Percentiles rank a stretch among this genome's conserved stretches.
Evolutionary conservation across 2,329 filamentous ascomycete species (phyloP).

Genomic region (Erysiphe pulchra): DNA sequence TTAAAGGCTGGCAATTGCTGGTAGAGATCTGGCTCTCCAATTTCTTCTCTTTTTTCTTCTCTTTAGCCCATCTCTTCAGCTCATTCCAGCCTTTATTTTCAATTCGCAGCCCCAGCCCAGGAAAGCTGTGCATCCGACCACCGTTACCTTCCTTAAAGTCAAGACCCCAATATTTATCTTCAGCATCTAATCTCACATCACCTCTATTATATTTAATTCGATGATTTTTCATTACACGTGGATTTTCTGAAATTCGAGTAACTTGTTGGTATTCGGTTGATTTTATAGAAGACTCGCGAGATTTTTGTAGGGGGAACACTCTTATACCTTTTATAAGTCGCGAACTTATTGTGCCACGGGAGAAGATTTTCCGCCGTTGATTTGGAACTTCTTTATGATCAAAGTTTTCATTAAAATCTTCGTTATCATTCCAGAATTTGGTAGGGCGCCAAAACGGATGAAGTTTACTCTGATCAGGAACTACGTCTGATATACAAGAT

Average conservation of each 20-base stretch:
- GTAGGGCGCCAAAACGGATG: conserved; percentile 37
- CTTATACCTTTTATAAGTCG: not conserved
- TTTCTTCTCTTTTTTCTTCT: too few relatives aligned
- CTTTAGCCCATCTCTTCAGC: not conserved
- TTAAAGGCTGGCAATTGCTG: too few relatives aligned
- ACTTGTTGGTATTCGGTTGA: not conserved
- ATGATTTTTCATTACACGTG: not conserved
- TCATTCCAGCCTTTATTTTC: not conserved
- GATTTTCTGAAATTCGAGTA: not conserved
- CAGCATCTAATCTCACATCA: not conserved
- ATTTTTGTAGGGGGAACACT: not conserved
- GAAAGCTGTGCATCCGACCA: not conserved
- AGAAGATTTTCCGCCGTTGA: not conserved
- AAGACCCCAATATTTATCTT: not conserved
- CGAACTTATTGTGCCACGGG: not conserved
- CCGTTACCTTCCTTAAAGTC: not conserved
- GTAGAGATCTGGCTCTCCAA: too few relatives aligned
- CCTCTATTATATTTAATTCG: not conserved
- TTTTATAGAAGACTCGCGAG: not conserved
- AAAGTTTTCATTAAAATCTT: conserved; percentile 9
- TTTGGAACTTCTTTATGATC: not conserved
- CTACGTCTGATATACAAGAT: conserved; percentile 21
- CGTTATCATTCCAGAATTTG: conserved; percentile 17
- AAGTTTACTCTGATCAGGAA: conserved; percentile 25
- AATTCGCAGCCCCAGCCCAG: not conserved